A percentile compares a stretch with the other conserved stretches of the same genome.
phyloP scores from a whole-genome alignment of 1,284 basidiomycete species.

The Phlebopus sp. region DNA sequence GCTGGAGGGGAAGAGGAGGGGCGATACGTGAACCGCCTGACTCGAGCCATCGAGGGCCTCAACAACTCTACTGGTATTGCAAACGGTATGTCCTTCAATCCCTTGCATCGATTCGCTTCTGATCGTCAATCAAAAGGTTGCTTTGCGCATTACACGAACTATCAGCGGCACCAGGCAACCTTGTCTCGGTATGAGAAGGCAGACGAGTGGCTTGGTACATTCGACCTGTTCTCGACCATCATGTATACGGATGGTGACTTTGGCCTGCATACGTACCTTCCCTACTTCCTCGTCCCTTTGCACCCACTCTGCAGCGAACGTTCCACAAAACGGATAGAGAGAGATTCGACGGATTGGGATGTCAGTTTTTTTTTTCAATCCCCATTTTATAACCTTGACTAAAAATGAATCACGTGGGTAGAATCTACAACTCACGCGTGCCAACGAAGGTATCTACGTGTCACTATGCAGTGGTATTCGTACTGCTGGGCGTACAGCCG shows the following conservation, averaged over 20 bases:
- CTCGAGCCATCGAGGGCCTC: slow-evolving; percentile 72
- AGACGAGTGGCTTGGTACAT: slow-evolving; percentile 84
- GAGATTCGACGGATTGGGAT: slow-evolving; percentile 86
- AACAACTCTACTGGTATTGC: slow-evolving; percentile 86
- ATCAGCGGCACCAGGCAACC: slow-evolving; percentile 76
- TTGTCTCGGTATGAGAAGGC: slow-evolving; percentile 74
- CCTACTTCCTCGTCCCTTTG: slow-evolving; percentile 86
- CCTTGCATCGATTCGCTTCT: background rate
- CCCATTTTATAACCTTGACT: background rate
- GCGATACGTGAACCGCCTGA: slow-evolving; percentile 76
- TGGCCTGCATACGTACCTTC: slow-evolving; percentile 75
- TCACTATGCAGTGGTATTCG: slow-evolving; percentile 63
- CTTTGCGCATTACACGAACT: slow-evolving; percentile 89
- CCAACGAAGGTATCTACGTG: slow-evolving; percentile 86
- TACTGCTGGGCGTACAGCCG: slow-evolving; percentile 48
- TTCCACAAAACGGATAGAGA: slow-evolving; percentile 68
- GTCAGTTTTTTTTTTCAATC: slow-evolving; percentile 41
- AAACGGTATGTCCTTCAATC: slow-evolving; percentile 51
- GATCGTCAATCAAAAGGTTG: slow-evolving; percentile 54
- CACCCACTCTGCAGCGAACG: slow-evolving; percentile 85
- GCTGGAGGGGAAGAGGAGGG: slow-evolving; percentile 68
- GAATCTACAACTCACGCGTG: slow-evolving; percentile 67
- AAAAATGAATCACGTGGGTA: slow-evolving; percentile 31
- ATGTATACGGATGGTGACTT: slow-evolving; percentile 82
- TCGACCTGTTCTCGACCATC: slow-evolving; percentile 68